Evolutionary conservation across 805 yeast genomes (phyloP).

Genomic region (Pichia rugopelliculosa): DNA sequence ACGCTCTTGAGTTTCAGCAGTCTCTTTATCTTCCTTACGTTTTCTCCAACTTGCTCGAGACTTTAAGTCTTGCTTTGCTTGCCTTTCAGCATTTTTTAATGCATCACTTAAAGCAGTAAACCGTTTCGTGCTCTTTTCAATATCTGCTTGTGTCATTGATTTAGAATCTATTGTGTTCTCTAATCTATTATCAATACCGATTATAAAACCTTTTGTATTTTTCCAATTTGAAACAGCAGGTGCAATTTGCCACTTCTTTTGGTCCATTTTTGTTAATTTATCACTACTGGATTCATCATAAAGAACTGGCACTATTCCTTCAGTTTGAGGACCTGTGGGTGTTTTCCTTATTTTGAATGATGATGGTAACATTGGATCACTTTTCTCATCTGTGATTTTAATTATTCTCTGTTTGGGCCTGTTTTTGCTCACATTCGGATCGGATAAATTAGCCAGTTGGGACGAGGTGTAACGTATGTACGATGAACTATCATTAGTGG

Average conservation of each 20-base stretch:
- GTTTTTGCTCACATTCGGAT: constrained; percentile 4
- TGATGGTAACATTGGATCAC: constrained; percentile 85
- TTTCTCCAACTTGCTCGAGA: constrained; percentile 45
- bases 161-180: constrained; percentile 36
- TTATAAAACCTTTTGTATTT: constrained; percentile 83
- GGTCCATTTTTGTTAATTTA: constrained; percentile 61
- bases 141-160: constrained; percentile 21
- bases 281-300: constrained; percentile 46
- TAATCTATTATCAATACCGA: constrained; percentile 70
- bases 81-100: constrained; percentile 56
- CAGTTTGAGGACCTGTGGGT: constrained; percentile 58
- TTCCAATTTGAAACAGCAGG: constrained; percentile 94
- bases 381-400: constrained; percentile 56
- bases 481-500: constrained; percentile 25
- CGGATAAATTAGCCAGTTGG: constrained; percentile 22
- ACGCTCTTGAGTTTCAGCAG: constrained; percentile 42
- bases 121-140: constrained; percentile 37
- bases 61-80: constrained; percentile 50
- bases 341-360: constrained; percentile 65
- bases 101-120: constrained; percentile 65
- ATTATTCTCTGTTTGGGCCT: constrained; percentile 38
- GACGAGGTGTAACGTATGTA: constrained; percentile 40
- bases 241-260: constrained; percentile 79
- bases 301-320: constrained; percentile 51
- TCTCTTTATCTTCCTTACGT: constrained; percentile 28